These are phyloP conservation scores for Thielaviopsis ethacetica DNA, from an alignment of 2,329 filamentous ascomycete genomes.

Conservation along the genomic window DNA sequence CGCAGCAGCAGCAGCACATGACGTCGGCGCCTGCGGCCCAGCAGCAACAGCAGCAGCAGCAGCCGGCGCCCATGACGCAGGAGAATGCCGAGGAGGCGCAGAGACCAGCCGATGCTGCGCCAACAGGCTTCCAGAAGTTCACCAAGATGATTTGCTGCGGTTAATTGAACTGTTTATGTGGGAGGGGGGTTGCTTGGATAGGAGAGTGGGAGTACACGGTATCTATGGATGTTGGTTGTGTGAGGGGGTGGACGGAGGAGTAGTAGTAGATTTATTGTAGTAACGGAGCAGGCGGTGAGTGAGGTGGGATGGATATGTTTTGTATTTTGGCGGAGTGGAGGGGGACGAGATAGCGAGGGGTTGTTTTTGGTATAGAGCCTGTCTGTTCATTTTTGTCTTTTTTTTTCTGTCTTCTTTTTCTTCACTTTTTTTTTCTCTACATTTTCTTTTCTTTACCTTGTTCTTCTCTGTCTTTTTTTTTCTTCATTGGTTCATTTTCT, in stretches of 20 bases:
- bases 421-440: neutral
- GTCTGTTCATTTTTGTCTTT: neutral
- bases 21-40: slow-evolving; percentile 20
- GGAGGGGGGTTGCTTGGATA: no score
- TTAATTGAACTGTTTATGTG: slow-evolving; percentile 23
- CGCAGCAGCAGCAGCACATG: slow-evolving; percentile 31
- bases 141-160: slow-evolving; percentile 89
- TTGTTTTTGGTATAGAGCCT: neutral
- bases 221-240: neutral
- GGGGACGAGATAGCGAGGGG: no score
- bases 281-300: no score
- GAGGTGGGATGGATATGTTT: slow-evolving; percentile 14
- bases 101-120: slow-evolving; percentile 19
- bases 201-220: neutral
- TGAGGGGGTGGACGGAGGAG: neutral
- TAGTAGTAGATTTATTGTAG: no score
- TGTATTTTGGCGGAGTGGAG: slow-evolving; percentile 13
- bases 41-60: slow-evolving; percentile 41
- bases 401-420: neutral
- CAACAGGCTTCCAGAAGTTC: slow-evolving; percentile 75
- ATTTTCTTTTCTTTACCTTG: neutral
- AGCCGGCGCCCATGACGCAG: slow-evolving; percentile 44
- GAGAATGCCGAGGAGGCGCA: slow-evolving; percentile 24
- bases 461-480: neutral
- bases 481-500: neutral